Evolutionary conservation across 2,329 filamentous ascomycete genomes (phyloP).

Genomic region (Pseudogymnoascus sp.): DNA sequence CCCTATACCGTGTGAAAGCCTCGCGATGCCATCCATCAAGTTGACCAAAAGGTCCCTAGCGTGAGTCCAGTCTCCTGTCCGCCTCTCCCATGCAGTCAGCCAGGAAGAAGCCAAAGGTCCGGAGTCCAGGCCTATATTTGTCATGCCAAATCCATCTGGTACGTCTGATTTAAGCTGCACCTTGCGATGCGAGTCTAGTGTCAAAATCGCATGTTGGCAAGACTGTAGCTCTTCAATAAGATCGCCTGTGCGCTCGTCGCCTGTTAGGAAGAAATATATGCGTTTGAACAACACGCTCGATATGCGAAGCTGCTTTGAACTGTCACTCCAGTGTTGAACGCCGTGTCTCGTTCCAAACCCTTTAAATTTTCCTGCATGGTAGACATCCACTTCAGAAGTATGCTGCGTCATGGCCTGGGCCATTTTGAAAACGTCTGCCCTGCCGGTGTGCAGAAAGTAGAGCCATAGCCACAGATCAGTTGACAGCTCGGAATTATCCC

Average conservation of each 20-base stretch:
- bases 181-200: slow-evolving; percentile 10
- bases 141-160: slow-evolving; percentile 5
- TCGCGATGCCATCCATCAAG: background rate
- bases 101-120: slow-evolving; percentile 8
- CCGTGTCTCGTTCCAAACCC: slow-evolving; percentile 56
- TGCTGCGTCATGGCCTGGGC: slow-evolving; percentile 52
- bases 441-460: slow-evolving; percentile 52
- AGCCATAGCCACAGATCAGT: slow-evolving; percentile 57
- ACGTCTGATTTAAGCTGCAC: background rate
- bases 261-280: slow-evolving; percentile 28
- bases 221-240: slow-evolving; percentile 39
- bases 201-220: background rate
- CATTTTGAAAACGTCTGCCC: slow-evolving; percentile 49
- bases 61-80: slow-evolving; percentile 4
- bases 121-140: slow-evolving; percentile 10
- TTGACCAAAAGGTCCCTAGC: background rate
- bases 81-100: slow-evolving; percentile 10
- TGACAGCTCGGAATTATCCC: slow-evolving; percentile 58
- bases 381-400: slow-evolving; percentile 54
- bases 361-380: slow-evolving; percentile 50
- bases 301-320: slow-evolving; percentile 54
- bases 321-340: slow-evolving; percentile 54
- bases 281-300: slow-evolving; percentile 44
- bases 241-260: slow-evolving; percentile 43
- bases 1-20: background rate